phyloP scores from a whole-genome alignment of 176 grass and related monocot species.

The Lolium perenne region DNA sequence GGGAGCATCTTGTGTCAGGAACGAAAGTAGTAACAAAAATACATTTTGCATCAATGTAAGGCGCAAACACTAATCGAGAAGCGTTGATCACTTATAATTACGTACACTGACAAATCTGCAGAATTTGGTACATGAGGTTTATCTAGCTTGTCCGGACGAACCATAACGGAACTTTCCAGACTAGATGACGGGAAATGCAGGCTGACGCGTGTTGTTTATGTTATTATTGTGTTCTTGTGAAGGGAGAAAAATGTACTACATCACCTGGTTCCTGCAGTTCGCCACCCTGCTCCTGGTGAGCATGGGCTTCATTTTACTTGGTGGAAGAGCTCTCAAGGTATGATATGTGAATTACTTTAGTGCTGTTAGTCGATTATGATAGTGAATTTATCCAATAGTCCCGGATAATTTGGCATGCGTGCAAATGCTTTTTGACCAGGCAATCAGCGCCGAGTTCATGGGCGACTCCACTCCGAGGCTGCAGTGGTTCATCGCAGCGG shows the following conservation, averaged over 20 bases:
- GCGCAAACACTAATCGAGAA: too few species aligned
- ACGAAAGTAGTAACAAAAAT: too few species aligned
- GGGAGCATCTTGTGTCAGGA: too few species aligned
- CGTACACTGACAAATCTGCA: too few species aligned
- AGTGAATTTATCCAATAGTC: neutral
- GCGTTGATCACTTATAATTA: too few species aligned
- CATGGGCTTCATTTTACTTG: slow-evolving; percentile 86
- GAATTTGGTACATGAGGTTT: too few species aligned
- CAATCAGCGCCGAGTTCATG: slow-evolving; percentile 71
- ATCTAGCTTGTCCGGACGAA: too few species aligned
- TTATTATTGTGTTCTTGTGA: neutral
- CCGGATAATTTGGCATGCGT: neutral
- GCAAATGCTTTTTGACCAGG: slow-evolving; percentile 34
- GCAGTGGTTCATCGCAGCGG: slow-evolving; percentile 58
- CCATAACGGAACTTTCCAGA: too few species aligned
- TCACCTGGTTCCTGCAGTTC: slow-evolving; percentile 87
- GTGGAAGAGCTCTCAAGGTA: slow-evolving; percentile 86
- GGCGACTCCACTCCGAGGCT: slow-evolving; percentile 56
- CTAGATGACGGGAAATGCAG: neutral
- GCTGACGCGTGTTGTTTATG: neutral
- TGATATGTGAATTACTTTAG: too few species aligned
- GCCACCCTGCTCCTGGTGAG: slow-evolving; percentile 66
- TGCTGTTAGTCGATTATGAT: neutral
- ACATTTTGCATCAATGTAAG: too few species aligned
- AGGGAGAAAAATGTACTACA: slow-evolving; percentile 80